Evolutionary conservation across 805 yeast species (phyloP).

Genomic region (Kodamaea leandrae): DNA sequence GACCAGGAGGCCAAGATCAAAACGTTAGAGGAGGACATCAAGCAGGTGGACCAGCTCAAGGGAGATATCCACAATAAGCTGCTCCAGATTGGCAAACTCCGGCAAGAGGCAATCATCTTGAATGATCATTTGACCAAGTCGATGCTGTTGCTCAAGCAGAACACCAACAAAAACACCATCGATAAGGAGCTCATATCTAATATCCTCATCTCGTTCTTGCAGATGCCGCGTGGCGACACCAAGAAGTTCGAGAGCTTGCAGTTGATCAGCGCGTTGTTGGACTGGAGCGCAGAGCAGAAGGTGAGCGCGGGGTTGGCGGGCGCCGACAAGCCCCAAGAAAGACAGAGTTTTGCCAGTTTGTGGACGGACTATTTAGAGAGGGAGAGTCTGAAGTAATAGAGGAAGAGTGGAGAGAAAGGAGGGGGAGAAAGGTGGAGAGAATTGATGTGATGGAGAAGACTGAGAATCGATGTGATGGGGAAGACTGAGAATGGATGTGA

Average conservation of each 20-base stretch:
- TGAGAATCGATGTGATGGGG: too few species aligned
- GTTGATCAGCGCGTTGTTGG: conserved; percentile 75
- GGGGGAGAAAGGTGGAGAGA: not conserved
- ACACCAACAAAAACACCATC: conserved; percentile 65
- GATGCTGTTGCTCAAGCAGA: conserved; percentile 74
- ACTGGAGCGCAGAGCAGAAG: conserved; percentile 83
- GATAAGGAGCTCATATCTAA: conserved; percentile 90
- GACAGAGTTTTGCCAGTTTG: conserved; percentile 61
- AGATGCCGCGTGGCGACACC: conserved; percentile 87
- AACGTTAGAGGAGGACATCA: conserved; percentile 18
- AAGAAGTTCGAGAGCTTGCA: conserved; percentile 91
- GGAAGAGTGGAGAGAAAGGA: not conserved
- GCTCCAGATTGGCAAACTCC: conserved; percentile 78
- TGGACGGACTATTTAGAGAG: conserved; percentile 82
- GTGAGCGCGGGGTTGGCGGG: conserved; percentile 68
- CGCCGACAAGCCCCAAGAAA: conserved; percentile 23
- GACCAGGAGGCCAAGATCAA: conserved; percentile 13
- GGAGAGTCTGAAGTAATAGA: conserved; percentile 46
- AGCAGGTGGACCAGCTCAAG: conserved; percentile 48
- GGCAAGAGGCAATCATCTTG: conserved; percentile 90
- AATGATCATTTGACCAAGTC: conserved; percentile 97
- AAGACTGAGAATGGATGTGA: not conserved
- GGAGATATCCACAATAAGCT: conserved; percentile 59
- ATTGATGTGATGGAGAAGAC: not conserved
- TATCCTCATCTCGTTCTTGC: conserved; percentile 77